Percentiles rank a stretch among this genome's conserved stretches.
These are phyloP conservation scores for Calonectria hawksworthii DNA, from an alignment of 2,329 filamentous ascomycete species.

Conservation along the genomic window DNA sequence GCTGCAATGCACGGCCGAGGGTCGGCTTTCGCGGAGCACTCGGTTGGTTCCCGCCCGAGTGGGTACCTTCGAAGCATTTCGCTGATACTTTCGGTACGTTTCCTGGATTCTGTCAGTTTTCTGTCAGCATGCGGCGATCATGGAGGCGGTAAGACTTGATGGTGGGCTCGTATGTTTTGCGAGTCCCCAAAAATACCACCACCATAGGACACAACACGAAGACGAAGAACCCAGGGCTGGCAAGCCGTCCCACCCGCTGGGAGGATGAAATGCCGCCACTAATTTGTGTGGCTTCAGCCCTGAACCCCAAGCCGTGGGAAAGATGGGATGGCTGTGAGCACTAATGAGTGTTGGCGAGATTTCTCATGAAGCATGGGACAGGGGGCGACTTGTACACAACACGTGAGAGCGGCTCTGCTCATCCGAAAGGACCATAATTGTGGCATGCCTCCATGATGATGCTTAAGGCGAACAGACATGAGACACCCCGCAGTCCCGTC, in stretches of 20 bases:
- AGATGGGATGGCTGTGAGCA: constrained; percentile 31
- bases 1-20: constrained; percentile 6
- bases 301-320: constrained; percentile 30
- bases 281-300: constrained; percentile 31
- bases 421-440: background rate
- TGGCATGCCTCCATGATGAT: background rate
- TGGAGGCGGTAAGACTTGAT: constrained; percentile 23
- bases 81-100: constrained; percentile 24
- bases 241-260: constrained; percentile 2
- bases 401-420: constrained; percentile 14
- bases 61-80: background rate
- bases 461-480: background rate
- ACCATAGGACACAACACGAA: constrained; percentile 12
- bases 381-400: constrained; percentile 28
- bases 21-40: constrained; percentile 10
- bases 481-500: constrained; percentile 1
- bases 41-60: background rate
- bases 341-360: constrained; percentile 1
- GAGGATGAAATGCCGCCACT: constrained; percentile 18
- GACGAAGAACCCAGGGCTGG: background rate
- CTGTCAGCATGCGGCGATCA: constrained; percentile 19
- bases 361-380: constrained; percentile 16
- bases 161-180: constrained; percentile 28
- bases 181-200: constrained; percentile 23
- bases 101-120: background rate